Base-by-base conservation (phyloP, 2,329 filamentous ascomycete species). In the Sporothrix mexicana region DNA sequence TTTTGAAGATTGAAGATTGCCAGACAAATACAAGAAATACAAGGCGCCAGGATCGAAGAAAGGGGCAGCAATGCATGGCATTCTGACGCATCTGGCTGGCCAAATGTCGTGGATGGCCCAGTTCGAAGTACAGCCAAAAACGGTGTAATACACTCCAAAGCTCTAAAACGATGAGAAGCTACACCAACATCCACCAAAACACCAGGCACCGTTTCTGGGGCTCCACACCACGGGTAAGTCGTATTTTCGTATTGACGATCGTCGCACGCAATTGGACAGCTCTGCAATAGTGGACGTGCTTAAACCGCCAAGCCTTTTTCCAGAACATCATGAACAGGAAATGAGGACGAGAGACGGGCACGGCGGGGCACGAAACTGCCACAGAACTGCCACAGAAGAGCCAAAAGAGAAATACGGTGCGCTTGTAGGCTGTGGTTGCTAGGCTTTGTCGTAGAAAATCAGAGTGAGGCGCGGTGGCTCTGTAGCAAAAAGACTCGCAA, bases 201-300 rank as follows among this genome's bases (percentile, higher is more conserved):
- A 47, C 10, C 61, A 66, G n/a, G 41, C 41, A 64, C 61, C 61
- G 41, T 64, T 45, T 45, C n/a, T 20, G 9, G 59, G 61, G 10
- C 41, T 25, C 61, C 61, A 47, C 41, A 64, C 30, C 25, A 59
- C 59, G 10, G 61, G 61, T 25, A 66, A 20, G 41, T 66, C 64
- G 64, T 68, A 68, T 49, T 68, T 10, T 68, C 64, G 64, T 53
- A 68, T 68, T 51, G 45, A 17, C 15, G 45, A 68, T 53, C 64
- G 15, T n/a, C 64, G 25, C 45, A 53, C 47, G 17, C 62, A 20
- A 67, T 67, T 67, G 62, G 62, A 13, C 36, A 20, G 45, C 62
- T 23, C 57, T 20, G n/a, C 8, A 17, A 43, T 10, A 9, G 41
- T 25, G 61, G 61, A 25, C 41, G n/a, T 66, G 61, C 61, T 66